phyloP scores from a whole-genome alignment of 108 stramenopile genomes.

The Stephanodiscus triporus region DNA sequence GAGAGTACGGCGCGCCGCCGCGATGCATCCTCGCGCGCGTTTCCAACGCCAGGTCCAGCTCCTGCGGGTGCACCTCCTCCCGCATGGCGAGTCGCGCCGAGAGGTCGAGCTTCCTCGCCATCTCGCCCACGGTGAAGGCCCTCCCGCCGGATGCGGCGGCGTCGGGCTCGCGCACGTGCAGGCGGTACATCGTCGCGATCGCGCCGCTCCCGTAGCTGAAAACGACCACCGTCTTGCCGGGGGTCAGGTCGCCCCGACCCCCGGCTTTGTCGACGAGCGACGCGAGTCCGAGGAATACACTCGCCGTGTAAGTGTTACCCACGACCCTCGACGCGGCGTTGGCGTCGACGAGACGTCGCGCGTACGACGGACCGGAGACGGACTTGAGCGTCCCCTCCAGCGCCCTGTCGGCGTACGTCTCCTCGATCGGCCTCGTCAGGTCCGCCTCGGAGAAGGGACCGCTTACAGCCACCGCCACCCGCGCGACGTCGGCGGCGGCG shows the following conservation, averaged over 20 bases:
- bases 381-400: conserved; percentile 67
- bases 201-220: conserved; percentile 92
- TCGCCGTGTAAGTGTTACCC: conserved; percentile 98
- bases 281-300: conserved; percentile 90
- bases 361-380: conserved; percentile 57
- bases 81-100: conserved; percentile 74
- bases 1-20: conserved; percentile 80
- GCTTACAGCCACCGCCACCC: not conserved
- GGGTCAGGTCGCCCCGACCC: conserved; percentile 62
- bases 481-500: conserved; percentile 1
- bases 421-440: conserved; percentile 75
- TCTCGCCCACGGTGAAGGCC: conserved; percentile 81
- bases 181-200: conserved; percentile 93
- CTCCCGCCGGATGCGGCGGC: conserved; percentile 24
- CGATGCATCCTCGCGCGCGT: conserved; percentile 89
- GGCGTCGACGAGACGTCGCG: conserved; percentile 62
- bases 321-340: conserved; percentile 81
- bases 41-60: conserved; percentile 91
- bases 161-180: conserved; percentile 70
- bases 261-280: conserved; percentile 84
- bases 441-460: conserved; percentile 51
- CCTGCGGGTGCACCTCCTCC: conserved; percentile 86
- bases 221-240: conserved; percentile 74
- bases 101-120: conserved; percentile 74
- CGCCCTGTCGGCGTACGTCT: conserved; percentile 83